Base-by-base conservation (phyloP, 169 alveolate species). In the Miamiensis avidus region DNA sequence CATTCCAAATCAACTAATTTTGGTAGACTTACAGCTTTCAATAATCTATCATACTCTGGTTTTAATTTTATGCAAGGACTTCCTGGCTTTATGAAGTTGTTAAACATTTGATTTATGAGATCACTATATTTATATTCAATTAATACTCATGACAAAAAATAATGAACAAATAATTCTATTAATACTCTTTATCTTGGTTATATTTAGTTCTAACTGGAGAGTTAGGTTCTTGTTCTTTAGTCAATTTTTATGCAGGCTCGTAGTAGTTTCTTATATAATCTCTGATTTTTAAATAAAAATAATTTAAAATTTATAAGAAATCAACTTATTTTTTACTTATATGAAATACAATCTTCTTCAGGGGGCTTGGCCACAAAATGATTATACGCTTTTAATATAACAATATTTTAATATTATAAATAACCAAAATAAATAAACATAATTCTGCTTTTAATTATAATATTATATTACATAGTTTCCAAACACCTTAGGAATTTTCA, bases 41-140 rank as follows among this genome's bases (percentile, higher is more conserved):
- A 72, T 76, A 92, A 83, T 76, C 91, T 88, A 32, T 90, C 96
- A 76, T 79, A 88, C 74, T 88, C 90, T 25, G 88, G 91, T 89
- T 92, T 92, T 74, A 89, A 87, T 82, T 92, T 90, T 82, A 81
- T 85, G 27, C 95, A 91, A 74, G 95, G 95, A 72, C 82, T 84
- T 74, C 93, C 93, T 31, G 90, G 88, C 34, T 84, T 88, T 16
- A 89, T 84, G 82, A 92, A 88, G 20, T 76, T 74, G 31, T 86
- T 79, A 27, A 85, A 84, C 31, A 49, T 11, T 49, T 49, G 26
- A 49, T 49, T 49, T 49, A 11, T 49, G 20, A 49, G 74, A 73
- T 33, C 81, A 69, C 64, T 83, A 65, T 69, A 89, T 81, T 72
- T 76, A 27, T n/a, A 77, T 86, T 49, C 79, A 72, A 34, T 30